phyloP scores from a whole-genome alignment of 2,329 filamentous ascomycete genomes.

The Ampelomyces quisqualis region DNA sequence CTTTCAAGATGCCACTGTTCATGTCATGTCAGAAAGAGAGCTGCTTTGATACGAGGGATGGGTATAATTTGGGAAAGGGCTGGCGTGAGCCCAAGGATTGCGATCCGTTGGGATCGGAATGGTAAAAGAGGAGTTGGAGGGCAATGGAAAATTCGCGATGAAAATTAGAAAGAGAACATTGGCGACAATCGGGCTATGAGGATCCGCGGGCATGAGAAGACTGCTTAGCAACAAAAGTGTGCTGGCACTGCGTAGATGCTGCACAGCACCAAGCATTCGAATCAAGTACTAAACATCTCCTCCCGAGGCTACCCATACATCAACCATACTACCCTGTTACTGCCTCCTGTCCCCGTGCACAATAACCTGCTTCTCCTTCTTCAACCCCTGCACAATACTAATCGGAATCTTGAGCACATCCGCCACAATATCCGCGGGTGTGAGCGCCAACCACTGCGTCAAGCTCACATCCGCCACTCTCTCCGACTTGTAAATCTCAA shows the following conservation, averaged over 20 bases:
- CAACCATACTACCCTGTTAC: neutral
- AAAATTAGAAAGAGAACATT: too few species aligned
- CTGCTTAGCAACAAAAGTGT: too few species aligned
- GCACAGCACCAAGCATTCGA: too few species aligned
- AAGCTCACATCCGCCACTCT: constrained; percentile 66
- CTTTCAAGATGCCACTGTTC: neutral
- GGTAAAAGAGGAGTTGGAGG: too few species aligned
- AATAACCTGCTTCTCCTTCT: constrained; percentile 65
- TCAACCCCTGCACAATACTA: constrained; percentile 57
- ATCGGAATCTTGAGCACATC: constrained; percentile 60
- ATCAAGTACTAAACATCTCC: neutral
- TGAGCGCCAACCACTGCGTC: constrained; percentile 69
- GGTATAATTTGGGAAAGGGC: neutral
- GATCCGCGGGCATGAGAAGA: too few species aligned
- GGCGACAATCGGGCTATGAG: too few species aligned
- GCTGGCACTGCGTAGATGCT: too few species aligned
- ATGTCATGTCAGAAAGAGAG: neutral
- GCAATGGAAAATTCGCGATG: too few species aligned
- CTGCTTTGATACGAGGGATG: neutral
- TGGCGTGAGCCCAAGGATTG: neutral
- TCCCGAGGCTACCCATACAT: neutral
- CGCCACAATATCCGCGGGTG: constrained; percentile 63
- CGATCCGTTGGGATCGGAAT: neutral
- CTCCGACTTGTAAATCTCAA: constrained; percentile 70
- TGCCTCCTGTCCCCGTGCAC: constrained; percentile 29